phyloP scores from a whole-genome alignment of 345 rosid species.

The Erodium maritimum region DNA sequence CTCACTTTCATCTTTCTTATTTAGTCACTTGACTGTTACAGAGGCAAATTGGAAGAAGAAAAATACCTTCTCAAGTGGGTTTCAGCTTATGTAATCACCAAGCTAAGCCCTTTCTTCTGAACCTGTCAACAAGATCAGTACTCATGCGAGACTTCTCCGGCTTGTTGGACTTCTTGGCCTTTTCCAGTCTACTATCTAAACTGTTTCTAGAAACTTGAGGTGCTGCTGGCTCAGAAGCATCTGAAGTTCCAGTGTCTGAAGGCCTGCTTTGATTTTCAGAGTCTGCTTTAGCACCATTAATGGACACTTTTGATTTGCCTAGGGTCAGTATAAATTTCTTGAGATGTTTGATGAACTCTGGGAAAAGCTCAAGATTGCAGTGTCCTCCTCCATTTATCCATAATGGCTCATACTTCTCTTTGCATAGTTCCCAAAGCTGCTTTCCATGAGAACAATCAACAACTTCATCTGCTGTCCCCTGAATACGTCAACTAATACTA shows the following conservation, averaged over 20 bases:
- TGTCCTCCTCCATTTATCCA: slow-evolving; percentile 90
- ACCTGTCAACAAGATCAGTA: slow-evolving; percentile 73
- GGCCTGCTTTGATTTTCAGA: slow-evolving; percentile 36
- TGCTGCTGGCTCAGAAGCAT: slow-evolving; percentile 62
- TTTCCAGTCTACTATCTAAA: slow-evolving; percentile 87
- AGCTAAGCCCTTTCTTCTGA: slow-evolving; percentile 26
- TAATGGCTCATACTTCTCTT: slow-evolving; percentile 69
- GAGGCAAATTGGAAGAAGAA: too few relatives aligned
- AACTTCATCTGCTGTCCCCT: slow-evolving; percentile 86
- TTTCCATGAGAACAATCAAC: slow-evolving; percentile 84
- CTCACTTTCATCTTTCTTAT: too few relatives aligned
- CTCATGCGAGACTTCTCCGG: slow-evolving; percentile 95
- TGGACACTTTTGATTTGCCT: slow-evolving; percentile 35
- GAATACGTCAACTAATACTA: slow-evolving; percentile 8
- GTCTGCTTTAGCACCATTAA: slow-evolving; percentile 28
- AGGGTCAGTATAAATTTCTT: slow-evolving; percentile 57
- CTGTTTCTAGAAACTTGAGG: slow-evolving; percentile 90
- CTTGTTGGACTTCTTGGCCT: slow-evolving; percentile 69
- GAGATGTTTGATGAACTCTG: slow-evolving; percentile 69
- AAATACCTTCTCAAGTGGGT: too few relatives aligned
- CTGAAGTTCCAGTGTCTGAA: slow-evolving; percentile 44
- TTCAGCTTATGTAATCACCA: too few relatives aligned
- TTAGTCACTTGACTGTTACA: too few relatives aligned
- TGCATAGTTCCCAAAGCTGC: slow-evolving; percentile 77
- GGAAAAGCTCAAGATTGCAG: slow-evolving; percentile 82